Evolutionary conservation across 345 rosid species (phyloP).

Genomic region (Citrus trifoliata): DNA sequence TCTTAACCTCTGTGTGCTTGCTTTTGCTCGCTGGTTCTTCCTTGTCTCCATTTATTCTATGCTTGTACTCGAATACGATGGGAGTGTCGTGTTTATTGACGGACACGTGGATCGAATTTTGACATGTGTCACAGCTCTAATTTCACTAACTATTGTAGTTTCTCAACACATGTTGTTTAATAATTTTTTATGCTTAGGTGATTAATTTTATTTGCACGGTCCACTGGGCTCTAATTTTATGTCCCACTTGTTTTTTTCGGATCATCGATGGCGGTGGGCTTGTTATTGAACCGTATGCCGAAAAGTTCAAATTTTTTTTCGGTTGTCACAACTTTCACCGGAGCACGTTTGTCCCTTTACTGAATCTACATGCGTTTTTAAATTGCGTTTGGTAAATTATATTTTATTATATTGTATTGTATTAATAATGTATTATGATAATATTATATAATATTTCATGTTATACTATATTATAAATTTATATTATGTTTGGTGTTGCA

Average conservation of each 20-base stretch:
- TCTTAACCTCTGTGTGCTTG: background rate
- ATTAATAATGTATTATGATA: too few species aligned
- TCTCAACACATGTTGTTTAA: background rate
- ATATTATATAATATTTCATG: too few species aligned
- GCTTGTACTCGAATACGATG: background rate
- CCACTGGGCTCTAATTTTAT: background rate
- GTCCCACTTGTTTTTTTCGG: background rate
- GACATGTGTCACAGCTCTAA: background rate
- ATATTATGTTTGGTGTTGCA: too few species aligned
- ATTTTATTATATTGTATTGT: too few species aligned
- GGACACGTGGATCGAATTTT: background rate
- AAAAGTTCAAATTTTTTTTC: too few species aligned
- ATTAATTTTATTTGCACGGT: background rate
- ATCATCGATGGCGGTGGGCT: too few species aligned
- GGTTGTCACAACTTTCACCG: too few species aligned
- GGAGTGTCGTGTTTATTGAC: background rate
- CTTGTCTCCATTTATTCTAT: background rate
- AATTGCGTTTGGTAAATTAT: too few species aligned
- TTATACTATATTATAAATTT: fast-evolving
- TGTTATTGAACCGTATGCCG: too few species aligned
- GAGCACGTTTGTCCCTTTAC: too few species aligned
- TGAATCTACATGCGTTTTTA: too few species aligned
- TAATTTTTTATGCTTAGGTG: background rate
- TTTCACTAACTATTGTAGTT: background rate
- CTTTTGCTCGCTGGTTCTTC: background rate